phyloP scores from a whole-genome alignment of 192 early-diverging fungal species.

The Linnemannia schmuckeri region DNA sequence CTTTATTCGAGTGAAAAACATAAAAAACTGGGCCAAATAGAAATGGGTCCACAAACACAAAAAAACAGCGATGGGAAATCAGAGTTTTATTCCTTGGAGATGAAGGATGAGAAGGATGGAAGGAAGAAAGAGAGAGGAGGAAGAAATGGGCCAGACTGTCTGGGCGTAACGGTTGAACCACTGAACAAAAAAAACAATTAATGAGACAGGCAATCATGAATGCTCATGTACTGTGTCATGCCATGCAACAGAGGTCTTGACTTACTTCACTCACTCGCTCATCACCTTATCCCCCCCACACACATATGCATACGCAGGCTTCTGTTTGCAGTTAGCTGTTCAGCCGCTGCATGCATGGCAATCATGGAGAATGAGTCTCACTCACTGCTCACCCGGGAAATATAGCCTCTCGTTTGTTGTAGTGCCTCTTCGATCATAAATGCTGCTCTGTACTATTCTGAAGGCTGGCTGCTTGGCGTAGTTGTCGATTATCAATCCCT shows the following conservation, averaged over 20 bases:
- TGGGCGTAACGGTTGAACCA: not conserved
- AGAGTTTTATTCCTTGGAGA: not conserved
- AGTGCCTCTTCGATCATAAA: too few species aligned
- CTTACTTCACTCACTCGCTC: not conserved
- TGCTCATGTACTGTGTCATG: not conserved
- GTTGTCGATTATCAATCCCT: not conserved
- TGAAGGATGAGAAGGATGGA: not conserved
- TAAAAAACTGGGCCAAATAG: not conserved
- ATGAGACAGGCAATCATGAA: not conserved
- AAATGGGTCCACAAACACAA: not conserved
- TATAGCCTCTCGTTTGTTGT: too few species aligned
- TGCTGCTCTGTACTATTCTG: too few species aligned
- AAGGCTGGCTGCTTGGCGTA: not conserved
- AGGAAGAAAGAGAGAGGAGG: not conserved
- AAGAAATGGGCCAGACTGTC: not conserved
- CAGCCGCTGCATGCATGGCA: too few species aligned
- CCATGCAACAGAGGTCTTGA: not conserved
- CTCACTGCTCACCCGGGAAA: too few species aligned
- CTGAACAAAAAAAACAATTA: not conserved
- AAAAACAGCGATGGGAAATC: not conserved
- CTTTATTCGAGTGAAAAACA: not conserved
- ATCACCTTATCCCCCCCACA: not conserved
- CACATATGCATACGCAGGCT: not conserved
- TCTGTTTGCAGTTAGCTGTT: not conserved
- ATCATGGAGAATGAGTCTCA: too few species aligned